Evolutionary conservation across 768 basidiomycete genomes (phyloP), one percentile per base, ranked within the genome.

Genomic region (Amylocystis lapponica): DNA sequence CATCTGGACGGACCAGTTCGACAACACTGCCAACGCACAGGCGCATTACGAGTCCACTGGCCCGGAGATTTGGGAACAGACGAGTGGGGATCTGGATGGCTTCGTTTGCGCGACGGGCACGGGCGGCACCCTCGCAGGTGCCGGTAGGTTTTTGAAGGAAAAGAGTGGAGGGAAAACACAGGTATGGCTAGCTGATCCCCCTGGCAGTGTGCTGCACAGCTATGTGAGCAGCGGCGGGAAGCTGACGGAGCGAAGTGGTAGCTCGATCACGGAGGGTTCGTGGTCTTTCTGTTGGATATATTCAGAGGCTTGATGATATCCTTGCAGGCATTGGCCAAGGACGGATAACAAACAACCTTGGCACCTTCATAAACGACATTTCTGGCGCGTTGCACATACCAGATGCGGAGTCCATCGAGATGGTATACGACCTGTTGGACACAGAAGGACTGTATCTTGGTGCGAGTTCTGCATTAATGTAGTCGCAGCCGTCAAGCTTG

Each of bases 1-100:
- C 9, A 78, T 97, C 44, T 98, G 96, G 95, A 97, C 91, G 7
- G 78, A 99, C 68, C 96, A 99, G 65, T 98, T 99, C 58, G 95
- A 98, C 67, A 98, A 98, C 66, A 80, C 73, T 20, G 91, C 95
- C 16, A 99, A 99, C 60, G 80, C 94, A 13, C 55, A 81, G 17
- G 84, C 82, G 16, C 96, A 99, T 61, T 96, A 94, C 62, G 59
- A 70, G 29, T 79, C 91, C 4, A 99, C 95, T 3, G 96, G 95
- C 1, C 96, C 96, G 0, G 96, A 99, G 66, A 94, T 99, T 40
- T 96, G 91, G 91, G 78, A 79, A 40, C 95, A 98, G 62, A 91
- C 81, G 2, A 53, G 70, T 27, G 91, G 89, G 2, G 67, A 74
- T 12, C 46, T 97, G 2, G 86, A 96, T 56, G 96, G 74, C n/a